Percentiles rank a stretch among this genome's conserved stretches.
These are phyloP conservation scores for Suillus luteus DNA, from an alignment of 768 basidiomycete genomes.

Conservation along the genomic window DNA sequence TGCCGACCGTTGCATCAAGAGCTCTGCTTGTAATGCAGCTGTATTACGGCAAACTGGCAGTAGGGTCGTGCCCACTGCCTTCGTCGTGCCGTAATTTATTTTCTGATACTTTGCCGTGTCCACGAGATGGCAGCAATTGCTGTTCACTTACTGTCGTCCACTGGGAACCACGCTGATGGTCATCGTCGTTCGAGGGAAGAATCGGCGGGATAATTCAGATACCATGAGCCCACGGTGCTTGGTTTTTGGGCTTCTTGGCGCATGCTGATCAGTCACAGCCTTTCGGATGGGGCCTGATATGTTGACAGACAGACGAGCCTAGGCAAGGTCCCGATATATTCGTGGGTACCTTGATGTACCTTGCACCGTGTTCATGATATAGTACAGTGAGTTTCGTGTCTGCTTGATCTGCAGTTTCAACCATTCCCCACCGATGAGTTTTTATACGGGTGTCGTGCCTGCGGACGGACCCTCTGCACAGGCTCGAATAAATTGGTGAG, in stretches of 20 bases:
- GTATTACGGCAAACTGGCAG: background rate
- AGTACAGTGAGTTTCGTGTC: no score
- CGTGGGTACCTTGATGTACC: slow-evolving; percentile 1
- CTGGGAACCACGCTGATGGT: background rate
- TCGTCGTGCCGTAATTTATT: background rate
- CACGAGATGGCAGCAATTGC: background rate
- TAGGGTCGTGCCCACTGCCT: no score
- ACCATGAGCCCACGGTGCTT: background rate
- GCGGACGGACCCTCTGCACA: slow-evolving; percentile 2
- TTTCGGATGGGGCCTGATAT: background rate
- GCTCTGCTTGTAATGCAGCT: background rate
- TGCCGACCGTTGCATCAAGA: background rate
- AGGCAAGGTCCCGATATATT: background rate
- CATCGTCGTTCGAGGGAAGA: background rate
- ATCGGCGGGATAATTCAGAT: background rate
- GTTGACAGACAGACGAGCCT: background rate
- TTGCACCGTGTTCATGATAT: background rate
- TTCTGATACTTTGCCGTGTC: background rate
- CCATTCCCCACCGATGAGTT: background rate
- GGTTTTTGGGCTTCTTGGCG: background rate
- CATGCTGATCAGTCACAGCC: slow-evolving; percentile 2
- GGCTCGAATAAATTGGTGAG: slow-evolving; percentile 1
- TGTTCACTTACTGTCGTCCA: background rate
- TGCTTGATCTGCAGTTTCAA: background rate
- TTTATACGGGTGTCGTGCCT: slow-evolving; percentile 1